A percentile compares a stretch with the other conserved stretches of the same genome.
Evolutionary conservation across 148 eudicot species (phyloP).

Genomic region (Rhododendron ovatum): DNA sequence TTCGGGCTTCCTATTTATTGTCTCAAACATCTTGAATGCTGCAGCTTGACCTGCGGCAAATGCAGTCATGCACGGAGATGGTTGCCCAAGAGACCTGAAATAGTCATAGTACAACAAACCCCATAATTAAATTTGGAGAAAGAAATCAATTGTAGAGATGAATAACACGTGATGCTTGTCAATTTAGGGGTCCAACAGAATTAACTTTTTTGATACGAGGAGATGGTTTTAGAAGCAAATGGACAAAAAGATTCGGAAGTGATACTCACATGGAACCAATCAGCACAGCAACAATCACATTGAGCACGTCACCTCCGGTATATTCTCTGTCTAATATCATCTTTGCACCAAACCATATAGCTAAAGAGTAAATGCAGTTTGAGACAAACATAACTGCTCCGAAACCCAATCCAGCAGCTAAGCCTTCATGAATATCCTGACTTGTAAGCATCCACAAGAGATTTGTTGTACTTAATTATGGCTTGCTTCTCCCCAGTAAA

Average conservation of each 20-base stretch:
- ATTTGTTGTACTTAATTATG: constrained; percentile 8
- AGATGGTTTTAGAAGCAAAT: neutral
- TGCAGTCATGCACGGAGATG: constrained; percentile 52
- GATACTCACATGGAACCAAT: constrained; percentile 34
- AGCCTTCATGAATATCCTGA: constrained; percentile 58
- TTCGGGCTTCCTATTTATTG: constrained; percentile 47
- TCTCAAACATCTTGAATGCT: constrained; percentile 60
- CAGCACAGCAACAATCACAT: constrained; percentile 49
- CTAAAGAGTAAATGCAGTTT: constrained; percentile 59
- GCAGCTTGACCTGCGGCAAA: constrained; percentile 64
- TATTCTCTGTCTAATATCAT: constrained; percentile 54
- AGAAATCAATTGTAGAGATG: neutral
- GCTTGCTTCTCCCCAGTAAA: constrained; percentile 81
- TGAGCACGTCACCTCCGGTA: constrained; percentile 67
- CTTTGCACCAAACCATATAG: constrained; percentile 77
- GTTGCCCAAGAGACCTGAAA: constrained; percentile 62
- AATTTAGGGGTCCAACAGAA: neutral
- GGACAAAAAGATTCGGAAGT: neutral
- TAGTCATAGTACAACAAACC: neutral
- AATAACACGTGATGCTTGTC: neutral
- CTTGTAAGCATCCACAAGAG: constrained; percentile 52
- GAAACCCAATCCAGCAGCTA: constrained; percentile 58
- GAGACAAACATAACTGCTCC: constrained; percentile 43
- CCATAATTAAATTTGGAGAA: neutral
- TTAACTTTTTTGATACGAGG: neutral